These are phyloP conservation scores for Aspergillus calidoustus DNA, from an alignment of 2,329 filamentous ascomycete genomes.

Conservation along the genomic window DNA sequence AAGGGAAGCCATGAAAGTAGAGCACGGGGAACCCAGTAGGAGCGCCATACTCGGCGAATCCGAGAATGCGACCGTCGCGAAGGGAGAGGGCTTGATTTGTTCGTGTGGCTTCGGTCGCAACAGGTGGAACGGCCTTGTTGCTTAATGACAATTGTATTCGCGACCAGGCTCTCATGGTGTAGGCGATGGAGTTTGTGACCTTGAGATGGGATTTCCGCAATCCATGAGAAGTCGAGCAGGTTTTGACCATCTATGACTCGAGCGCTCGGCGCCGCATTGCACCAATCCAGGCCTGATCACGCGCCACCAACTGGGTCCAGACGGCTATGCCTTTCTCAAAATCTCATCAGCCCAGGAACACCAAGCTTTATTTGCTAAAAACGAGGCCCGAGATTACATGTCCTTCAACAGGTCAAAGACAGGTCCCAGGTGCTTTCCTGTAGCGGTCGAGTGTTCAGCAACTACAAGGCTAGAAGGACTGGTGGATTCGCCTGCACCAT, in stretches of 20 bases:
- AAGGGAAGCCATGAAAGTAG: constrained; percentile 51
- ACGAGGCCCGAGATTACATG: constrained; percentile 20
- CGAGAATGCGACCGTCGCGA: constrained; percentile 45
- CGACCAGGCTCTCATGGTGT: background rate
- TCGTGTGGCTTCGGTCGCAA: background rate
- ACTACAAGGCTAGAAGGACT: constrained; percentile 13
- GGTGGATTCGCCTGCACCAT: constrained; percentile 25
- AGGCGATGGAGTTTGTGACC: background rate
- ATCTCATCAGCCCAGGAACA: too few species aligned
- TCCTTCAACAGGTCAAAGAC: constrained; percentile 27
- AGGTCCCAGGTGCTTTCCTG: constrained; percentile 17
- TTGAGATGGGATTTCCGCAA: background rate
- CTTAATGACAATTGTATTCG: background rate
- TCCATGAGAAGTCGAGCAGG: background rate
- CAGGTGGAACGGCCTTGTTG: background rate
- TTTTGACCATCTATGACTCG: too few species aligned
- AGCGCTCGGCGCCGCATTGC: too few species aligned
- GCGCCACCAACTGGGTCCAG: too few species aligned
- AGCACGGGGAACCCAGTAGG: constrained; percentile 41
- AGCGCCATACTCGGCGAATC: constrained; percentile 51
- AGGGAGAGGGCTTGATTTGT: constrained; percentile 28
- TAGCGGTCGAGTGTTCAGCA: constrained; percentile 26
- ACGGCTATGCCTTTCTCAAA: too few species aligned
- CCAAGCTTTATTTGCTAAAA: too few species aligned
- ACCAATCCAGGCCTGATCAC: background rate